Base-by-base conservation (phyloP, 768 basidiomycete genomes). In the Pleurotus giganteus region DNA sequence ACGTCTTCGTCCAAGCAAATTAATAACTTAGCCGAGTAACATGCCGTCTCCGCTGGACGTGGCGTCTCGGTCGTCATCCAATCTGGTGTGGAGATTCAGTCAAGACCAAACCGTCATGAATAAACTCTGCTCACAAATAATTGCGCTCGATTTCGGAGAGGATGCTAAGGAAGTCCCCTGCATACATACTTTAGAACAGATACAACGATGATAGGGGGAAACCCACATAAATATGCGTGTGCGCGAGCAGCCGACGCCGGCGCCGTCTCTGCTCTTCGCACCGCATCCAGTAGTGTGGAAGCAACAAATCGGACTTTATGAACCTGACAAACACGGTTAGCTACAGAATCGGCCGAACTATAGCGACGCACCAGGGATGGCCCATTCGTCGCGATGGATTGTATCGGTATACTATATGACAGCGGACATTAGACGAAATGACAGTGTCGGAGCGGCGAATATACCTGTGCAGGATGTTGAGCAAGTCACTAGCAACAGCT, bases 231-330 rank as follows among this genome's bases (percentile, higher is more conserved):
- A 69, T 91, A 94, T 29, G 85, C 87, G 63, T 94, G 89, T 2
- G 93, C 94, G 32, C 91, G 82, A 37, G 89, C 88, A 41, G 90
- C 90, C 41, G 85, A 88, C 4, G 81, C 87, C 54, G 88, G 88
- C 12, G 87, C 86, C 5, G 84, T 88, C 64, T 90, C 89, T 45
- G 85, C 88, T 69, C 89, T 88, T 47, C 86, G 78, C 29, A 95
- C 88, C 15, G 89, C 84, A 65, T 94, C 92, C 56, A 95, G 76
- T 49, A 96, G 72, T 2, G 91, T 93, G 11, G 91, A 94, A 13
- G 94, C 94, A 32, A 95, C 91, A 67, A 93, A 95, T 55, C 94
- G 86, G 58, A 95, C 92, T 78, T 95, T 95, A 66, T 91, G 87
- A 13, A 95, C 91, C 85, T 88, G 58, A n/a, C 29, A 71, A 58